Conservation (phyloP, 371 early-diverging fungal genomes). For the Mortierella polycephala region DNA sequence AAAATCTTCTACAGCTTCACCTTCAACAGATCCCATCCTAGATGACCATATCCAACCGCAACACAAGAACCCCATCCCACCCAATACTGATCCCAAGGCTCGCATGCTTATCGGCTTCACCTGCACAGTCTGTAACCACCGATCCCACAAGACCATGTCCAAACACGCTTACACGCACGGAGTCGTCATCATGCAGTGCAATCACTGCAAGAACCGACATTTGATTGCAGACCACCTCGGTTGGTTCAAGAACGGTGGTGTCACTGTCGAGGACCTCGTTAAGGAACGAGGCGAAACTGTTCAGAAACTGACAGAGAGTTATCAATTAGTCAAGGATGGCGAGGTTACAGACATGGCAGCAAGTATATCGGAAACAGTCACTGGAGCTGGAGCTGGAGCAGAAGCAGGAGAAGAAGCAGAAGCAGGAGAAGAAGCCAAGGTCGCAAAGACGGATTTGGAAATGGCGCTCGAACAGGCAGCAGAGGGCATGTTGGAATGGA, state of each 20-base stretch:
- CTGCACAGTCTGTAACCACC: slow-evolving; percentile 90
- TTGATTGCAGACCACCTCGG: slow-evolving; percentile 97
- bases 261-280: slow-evolving; percentile 88
- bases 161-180: slow-evolving; percentile 90
- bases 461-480: slow-evolving; percentile 42
- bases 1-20: neutral
- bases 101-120: slow-evolving; percentile 92
- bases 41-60: slow-evolving; percentile 37
- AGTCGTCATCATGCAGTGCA: slow-evolving; percentile 94
- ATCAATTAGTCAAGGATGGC: slow-evolving; percentile 44
- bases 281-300: slow-evolving; percentile 84
- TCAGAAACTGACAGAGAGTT: slow-evolving; percentile 21
- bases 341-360: neutral
- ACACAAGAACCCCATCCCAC: slow-evolving; percentile 43
- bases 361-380: neutral
- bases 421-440: slow-evolving; percentile 12
- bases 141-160: slow-evolving; percentile 90
- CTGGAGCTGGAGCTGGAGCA: neutral
- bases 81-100: slow-evolving; percentile 59
- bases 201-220: slow-evolving; percentile 90
- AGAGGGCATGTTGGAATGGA: slow-evolving; percentile 60
- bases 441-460: slow-evolving; percentile 32
- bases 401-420: neutral
- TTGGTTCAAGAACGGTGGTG: slow-evolving; percentile 82
- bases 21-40: neutral